These are phyloP conservation scores for Fonsecaea pugnacius DNA, from an alignment of 2,329 filamentous ascomycete genomes.

Conservation along the genomic window DNA sequence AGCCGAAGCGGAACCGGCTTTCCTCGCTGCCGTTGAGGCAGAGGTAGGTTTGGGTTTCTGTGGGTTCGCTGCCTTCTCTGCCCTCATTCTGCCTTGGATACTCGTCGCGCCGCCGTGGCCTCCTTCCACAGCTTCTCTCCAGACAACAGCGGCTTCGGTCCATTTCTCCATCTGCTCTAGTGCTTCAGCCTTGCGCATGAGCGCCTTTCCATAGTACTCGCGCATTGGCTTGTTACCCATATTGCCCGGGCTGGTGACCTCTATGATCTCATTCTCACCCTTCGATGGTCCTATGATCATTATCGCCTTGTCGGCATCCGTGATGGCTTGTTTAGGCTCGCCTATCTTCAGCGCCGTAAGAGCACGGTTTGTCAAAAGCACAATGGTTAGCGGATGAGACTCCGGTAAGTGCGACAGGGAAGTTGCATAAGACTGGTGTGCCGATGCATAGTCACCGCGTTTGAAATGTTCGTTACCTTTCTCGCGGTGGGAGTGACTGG, in stretches of 20 bases:
- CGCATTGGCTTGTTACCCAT: constrained; percentile 77
- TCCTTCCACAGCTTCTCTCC: constrained; percentile 80
- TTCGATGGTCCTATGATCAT: constrained; percentile 76
- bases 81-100: constrained; percentile 82
- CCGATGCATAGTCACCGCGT: constrained; percentile 85
- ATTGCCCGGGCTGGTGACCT: constrained; percentile 64
- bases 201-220: constrained; percentile 89
- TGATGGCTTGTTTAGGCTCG: constrained; percentile 82
- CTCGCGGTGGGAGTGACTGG: constrained; percentile 76
- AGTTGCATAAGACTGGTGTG: constrained; percentile 78
- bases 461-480: constrained; percentile 90
- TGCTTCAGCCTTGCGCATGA: constrained; percentile 93
- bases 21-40: constrained; percentile 59
- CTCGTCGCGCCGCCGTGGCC: constrained; percentile 85
- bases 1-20: constrained; percentile 50
- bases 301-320: constrained; percentile 81
- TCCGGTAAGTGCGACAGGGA: constrained; percentile 76
- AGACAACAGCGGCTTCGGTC: constrained; percentile 78
- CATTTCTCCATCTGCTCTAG: constrained; percentile 95
- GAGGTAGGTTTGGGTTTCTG: background rate
- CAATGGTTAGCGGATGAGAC: constrained; percentile 79
- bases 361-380: constrained; percentile 90
- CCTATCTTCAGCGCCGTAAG: constrained; percentile 90
- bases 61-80: constrained; percentile 82
- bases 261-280: constrained; percentile 79